phyloP scores from a whole-genome alignment of 1,284 basidiomycete species.

The Moniliophthora roreri region DNA sequence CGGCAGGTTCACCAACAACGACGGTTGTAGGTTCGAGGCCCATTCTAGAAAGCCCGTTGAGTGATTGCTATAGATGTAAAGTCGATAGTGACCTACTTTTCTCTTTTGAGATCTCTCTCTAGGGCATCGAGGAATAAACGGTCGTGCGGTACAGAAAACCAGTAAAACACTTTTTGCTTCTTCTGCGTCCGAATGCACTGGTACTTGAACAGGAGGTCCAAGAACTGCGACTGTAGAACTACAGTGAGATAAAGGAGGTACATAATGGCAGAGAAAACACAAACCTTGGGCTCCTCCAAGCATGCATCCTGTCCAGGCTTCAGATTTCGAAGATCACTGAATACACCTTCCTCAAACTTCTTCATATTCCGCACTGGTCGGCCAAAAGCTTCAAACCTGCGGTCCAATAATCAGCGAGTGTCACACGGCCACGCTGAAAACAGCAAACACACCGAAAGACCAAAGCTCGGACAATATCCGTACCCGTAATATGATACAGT shows the following conservation, averaged over 20 bases:
- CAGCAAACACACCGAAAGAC: conserved; percentile 61
- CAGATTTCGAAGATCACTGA: conserved; percentile 86
- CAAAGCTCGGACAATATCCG: conserved; percentile 84
- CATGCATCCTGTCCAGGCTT: conserved; percentile 90
- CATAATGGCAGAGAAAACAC: conserved; percentile 18
- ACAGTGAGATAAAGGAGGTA: conserved; percentile 12
- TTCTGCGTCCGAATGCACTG: conserved; percentile 95
- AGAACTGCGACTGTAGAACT: conserved; percentile 72
- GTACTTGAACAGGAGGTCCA: conserved; percentile 91
- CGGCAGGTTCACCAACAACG: conserved; percentile 68
- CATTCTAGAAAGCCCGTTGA: conserved; percentile 35
- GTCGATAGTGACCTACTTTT: conserved; percentile 47
- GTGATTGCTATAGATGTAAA: neutral
- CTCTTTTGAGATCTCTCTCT: conserved; percentile 89
- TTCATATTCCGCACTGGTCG: conserved; percentile 81
- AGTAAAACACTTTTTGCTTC: conserved; percentile 94
- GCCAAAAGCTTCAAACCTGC: conserved; percentile 61
- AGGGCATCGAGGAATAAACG: conserved; percentile 93
- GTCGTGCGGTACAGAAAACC: conserved; percentile 85
- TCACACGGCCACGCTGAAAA: neutral
- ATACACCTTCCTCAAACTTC: conserved; percentile 93
- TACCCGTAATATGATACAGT: conserved; percentile 89
- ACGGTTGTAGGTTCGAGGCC: conserved; percentile 81
- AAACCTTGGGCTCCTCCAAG: conserved; percentile 89
- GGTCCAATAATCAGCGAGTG: neutral